Percentiles rank a stretch among this genome's conserved stretches.
These are phyloP conservation scores for Eucalyptus sp. DNA, from an alignment of 345 rosid species.

Conservation along the genomic window DNA sequence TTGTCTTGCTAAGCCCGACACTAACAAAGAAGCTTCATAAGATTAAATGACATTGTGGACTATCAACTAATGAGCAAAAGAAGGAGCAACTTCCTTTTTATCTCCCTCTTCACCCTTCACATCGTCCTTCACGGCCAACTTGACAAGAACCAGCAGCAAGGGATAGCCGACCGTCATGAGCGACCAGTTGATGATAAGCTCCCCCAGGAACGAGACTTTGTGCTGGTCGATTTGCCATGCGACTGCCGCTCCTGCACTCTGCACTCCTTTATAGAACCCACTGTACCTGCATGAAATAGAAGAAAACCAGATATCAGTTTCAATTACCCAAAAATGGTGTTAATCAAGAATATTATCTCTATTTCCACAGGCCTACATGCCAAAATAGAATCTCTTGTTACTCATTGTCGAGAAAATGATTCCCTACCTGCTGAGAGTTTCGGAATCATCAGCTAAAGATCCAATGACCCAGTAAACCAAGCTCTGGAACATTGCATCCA, in stretches of 20 bases:
- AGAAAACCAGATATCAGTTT: background rate
- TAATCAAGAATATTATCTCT: background rate
- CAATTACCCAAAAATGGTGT: background rate
- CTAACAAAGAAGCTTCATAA: background rate
- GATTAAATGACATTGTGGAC: background rate
- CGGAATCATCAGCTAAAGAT: conserved; percentile 76
- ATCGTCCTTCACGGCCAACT: conserved; percentile 63
- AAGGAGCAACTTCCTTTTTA: background rate
- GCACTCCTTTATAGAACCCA: conserved; percentile 92
- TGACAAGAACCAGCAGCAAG: conserved; percentile 45
- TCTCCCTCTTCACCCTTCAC: background rate
- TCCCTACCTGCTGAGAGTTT: conserved; percentile 62
- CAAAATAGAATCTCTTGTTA: background rate
- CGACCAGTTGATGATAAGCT: conserved; percentile 67
- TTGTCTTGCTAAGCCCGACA: background rate
- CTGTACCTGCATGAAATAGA: conserved; percentile 30
- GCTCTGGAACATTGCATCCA: conserved; percentile 90
- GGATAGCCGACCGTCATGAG: conserved; percentile 78
- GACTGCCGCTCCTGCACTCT: conserved; percentile 90
- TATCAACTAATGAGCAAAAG: background rate
- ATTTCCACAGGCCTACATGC: background rate
- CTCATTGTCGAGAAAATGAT: background rate
- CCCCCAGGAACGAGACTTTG: conserved; percentile 45
- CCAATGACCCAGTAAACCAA: conserved; percentile 95
- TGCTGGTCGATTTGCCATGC: conserved; percentile 90